Percentiles rank a stretch among this genome's conserved stretches.
phyloP scores from a whole-genome alignment of 768 basidiomycete species.

The Auriscalpium microsporum region DNA sequence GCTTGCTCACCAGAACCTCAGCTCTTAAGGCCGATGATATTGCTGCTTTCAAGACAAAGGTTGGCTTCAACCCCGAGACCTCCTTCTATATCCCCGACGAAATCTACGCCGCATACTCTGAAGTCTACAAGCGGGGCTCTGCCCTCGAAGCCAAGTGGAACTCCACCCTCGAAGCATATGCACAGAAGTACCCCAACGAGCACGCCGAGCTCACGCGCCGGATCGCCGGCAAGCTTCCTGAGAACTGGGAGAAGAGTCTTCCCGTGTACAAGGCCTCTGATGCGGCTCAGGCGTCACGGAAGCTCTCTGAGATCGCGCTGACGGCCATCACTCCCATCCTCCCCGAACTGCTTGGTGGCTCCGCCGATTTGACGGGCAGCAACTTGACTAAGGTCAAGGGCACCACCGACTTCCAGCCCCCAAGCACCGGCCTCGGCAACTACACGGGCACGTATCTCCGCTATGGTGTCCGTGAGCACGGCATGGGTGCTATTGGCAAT shows the following conservation, averaged over 20 bases:
- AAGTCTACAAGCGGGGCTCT: slow-evolving; percentile 64
- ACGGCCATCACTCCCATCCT: slow-evolving; percentile 64
- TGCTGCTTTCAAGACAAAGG: slow-evolving; percentile 70
- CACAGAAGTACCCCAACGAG: slow-evolving; percentile 72
- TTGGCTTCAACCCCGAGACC: slow-evolving; percentile 71
- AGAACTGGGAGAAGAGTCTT: slow-evolving; percentile 77
- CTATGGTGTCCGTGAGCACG: slow-evolving; percentile 97
- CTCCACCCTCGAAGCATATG: slow-evolving; percentile 56
- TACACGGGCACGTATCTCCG: slow-evolving; percentile 89
- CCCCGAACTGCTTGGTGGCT: slow-evolving; percentile 84
- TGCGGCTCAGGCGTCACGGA: slow-evolving; percentile 83
- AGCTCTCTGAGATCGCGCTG: slow-evolving; percentile 85
- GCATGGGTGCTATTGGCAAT: slow-evolving; percentile 93
- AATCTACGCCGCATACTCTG: slow-evolving; percentile 60
- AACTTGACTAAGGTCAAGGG: slow-evolving; percentile 85
- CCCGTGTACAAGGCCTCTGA: slow-evolving; percentile 82
- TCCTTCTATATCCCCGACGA: slow-evolving; percentile 72
- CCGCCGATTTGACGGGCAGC: slow-evolving; percentile 86
- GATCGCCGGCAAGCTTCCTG: slow-evolving; percentile 73
- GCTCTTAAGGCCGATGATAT: slow-evolving; percentile 93
- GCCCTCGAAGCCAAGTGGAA: slow-evolving; percentile 71
- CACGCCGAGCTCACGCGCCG: slow-evolving; percentile 82
- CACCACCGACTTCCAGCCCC: slow-evolving; percentile 87
- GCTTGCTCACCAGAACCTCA: slow-evolving; percentile 22
- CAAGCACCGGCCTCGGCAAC: slow-evolving; percentile 72